Evolutionary conservation across 768 basidiomycete genomes (phyloP), one percentile per base, ranked within the genome.

Genomic region (Lepiota venenata): DNA sequence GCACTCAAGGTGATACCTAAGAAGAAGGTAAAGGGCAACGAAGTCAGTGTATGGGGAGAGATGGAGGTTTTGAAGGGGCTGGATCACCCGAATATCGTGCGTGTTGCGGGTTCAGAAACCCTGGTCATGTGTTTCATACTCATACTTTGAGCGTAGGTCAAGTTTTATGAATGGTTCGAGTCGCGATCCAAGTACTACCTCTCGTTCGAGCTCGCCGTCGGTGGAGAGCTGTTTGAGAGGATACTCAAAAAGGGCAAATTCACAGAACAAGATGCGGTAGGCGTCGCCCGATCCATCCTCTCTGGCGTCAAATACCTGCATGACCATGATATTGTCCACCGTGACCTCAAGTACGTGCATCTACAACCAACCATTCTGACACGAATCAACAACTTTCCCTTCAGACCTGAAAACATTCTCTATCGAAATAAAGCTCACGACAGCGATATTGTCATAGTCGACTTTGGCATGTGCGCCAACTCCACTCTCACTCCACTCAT

Each of bases 111-210:
- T n/a, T n/a, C n/a, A n/a, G n/a, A n/a, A n/a, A n/a, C 9, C 41
- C 39, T 50, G 5, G 20, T 25, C 25, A 25, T 25, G 25, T 25
- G 25, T 25, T 25, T 25, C 25, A 25, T 25, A 25, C 25, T 25
- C 25, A 25, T 25, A 5, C 25, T 25, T 25, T 2, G 25, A 25
- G 25, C 5, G 3, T 25, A 25, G 25, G 25, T 25, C 25, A 96
- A 95, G 66, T 93, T 97, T 64, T 95, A 88, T 68, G 94, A 97
- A 67, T 93, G 89, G 85, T 98, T 98, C 66, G 97, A 98, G 65
- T 93, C 90, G 8, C 77, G 93, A 58, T 80, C 86, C 14, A 98
- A 97, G 71, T 98, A 93, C 69, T 98, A 95, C 65, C 83, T 98
- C n/a, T 81, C 89, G 0, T 97, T 97, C 63, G 93, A 98, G 68